Evolutionary conservation across 2,329 filamentous ascomycete species (phyloP), one percentile per base, ranked within the genome.

Genomic region (Calcarisporium arbuscula): DNA sequence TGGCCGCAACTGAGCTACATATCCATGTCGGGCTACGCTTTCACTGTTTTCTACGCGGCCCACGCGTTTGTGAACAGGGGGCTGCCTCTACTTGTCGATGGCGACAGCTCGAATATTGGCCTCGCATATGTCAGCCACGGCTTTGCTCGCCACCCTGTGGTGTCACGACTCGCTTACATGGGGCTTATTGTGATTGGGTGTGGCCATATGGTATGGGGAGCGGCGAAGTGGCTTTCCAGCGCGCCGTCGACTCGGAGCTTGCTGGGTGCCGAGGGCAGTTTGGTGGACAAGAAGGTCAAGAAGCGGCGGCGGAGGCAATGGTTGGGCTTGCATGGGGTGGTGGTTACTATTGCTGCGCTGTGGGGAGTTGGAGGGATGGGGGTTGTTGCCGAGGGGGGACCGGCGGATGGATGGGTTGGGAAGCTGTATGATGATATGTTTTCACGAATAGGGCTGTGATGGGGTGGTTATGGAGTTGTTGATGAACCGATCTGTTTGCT

Each of bases 311-410:
- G 80, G 53, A 71, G 77, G 51, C 74, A 75, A 48, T 84, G 84
- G 77, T 77, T 85, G 62, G 58, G 67, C 3, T 69, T 95, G 36
- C 87, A 94, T 52, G 80, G 70, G 0, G 56, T 79, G 34, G 73
- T 74, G 1, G 65, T 70, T 0, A 59, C 69, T 0, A 56, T 82
- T 3, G 70, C 78, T 7, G 71, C 63, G 0, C 36, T 88, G n/a
- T 95, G 89, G 89, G 76, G 89, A 33, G 79, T 80, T 0, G 89
- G 89, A 4, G 82, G 85, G 0, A 57, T 95, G 21, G 86, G 84
- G 0, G 68, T 95, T 12, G 77, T 95, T 8, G 87, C 82, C 4
- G 70, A 74, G 42, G 84, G 74, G 2, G 88, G 87, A 0, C 58
- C 67, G 41, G 79, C 77, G 2, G 65, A 72, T 5, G 87, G 87